Conservation (phyloP, 148 eudicot species). For the Camellia japonica region DNA sequence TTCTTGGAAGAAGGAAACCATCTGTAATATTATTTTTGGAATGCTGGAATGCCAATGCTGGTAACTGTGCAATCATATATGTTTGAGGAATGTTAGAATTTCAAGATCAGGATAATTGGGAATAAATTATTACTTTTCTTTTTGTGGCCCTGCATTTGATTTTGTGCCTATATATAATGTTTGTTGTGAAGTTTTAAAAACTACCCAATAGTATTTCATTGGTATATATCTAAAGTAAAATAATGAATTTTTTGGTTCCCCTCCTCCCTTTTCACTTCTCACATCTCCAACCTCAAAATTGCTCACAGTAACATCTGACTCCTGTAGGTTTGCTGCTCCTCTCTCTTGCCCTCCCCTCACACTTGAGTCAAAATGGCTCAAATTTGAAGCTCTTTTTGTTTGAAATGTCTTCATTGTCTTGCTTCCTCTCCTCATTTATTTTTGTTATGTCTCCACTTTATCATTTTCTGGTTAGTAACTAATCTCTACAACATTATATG, state of each 20-base stretch:
- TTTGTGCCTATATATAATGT: not conserved
- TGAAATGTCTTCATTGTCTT: not conserved
- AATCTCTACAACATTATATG: not conserved
- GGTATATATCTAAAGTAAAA: not conserved
- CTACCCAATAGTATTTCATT: not conserved
- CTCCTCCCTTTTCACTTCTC: not conserved
- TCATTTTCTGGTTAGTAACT: not conserved
- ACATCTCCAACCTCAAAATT: not conserved
- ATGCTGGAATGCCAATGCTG: constrained; percentile 5
- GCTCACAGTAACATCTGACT: not conserved
- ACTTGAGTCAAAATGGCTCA: not conserved
- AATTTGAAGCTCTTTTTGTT: not conserved
- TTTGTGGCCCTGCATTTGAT: not conserved
- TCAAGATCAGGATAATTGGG: not conserved
- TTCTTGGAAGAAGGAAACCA: not conserved
- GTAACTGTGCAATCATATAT: not conserved
- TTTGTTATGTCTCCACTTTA: not conserved
- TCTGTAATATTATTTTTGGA: not conserved
- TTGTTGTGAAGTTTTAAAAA: not conserved
- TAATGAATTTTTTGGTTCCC: not conserved
- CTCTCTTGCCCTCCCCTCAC: not conserved
- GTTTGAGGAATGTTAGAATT: constrained; percentile 11
- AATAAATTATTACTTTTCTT: not conserved
- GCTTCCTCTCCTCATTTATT: not conserved
- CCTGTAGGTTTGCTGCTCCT: not conserved